These are phyloP conservation scores for Phytophthora melonis DNA, from an alignment of 352 stramenopile species.

Conservation along the genomic window DNA sequence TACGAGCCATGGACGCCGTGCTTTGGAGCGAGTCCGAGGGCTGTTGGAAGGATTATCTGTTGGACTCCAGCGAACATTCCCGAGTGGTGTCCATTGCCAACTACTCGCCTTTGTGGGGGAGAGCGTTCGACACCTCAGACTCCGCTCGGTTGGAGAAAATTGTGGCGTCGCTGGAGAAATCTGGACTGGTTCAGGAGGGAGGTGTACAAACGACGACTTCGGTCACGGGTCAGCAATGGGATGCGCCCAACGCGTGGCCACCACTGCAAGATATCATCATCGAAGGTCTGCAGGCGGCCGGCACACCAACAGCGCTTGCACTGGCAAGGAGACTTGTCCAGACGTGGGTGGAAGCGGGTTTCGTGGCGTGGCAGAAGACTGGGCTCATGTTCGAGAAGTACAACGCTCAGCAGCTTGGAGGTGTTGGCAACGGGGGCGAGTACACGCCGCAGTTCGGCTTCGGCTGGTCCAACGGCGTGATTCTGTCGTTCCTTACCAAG, in stretches of 20 bases:
- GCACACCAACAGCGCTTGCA: slow-evolving; percentile 43
- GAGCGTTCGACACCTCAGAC: slow-evolving; percentile 61
- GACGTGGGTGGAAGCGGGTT: slow-evolving; percentile 71
- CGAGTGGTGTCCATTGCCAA: slow-evolving; percentile 62
- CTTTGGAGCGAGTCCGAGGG: slow-evolving; percentile 67
- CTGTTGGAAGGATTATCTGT: slow-evolving; percentile 80
- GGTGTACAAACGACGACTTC: slow-evolving; percentile 79
- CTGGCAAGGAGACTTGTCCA: slow-evolving; percentile 59
- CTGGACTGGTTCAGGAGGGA: slow-evolving; percentile 64
- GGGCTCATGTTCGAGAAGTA: slow-evolving; percentile 93
- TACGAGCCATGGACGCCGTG: slow-evolving; percentile 66
- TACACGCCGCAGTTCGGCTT: slow-evolving; percentile 91
- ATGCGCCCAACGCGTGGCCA: slow-evolving; percentile 87
- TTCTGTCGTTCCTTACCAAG: slow-evolving; percentile 82
- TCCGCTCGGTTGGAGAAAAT: slow-evolving; percentile 47
- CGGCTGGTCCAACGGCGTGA: slow-evolving; percentile 87
- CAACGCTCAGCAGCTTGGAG: slow-evolving; percentile 71
- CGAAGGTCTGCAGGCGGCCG: slow-evolving; percentile 66
- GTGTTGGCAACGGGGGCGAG: slow-evolving; percentile 79
- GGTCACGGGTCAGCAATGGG: slow-evolving; percentile 87
- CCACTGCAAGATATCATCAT: slow-evolving; percentile 85
- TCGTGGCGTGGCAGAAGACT: slow-evolving; percentile 73
- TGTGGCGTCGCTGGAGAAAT: slow-evolving; percentile 55
- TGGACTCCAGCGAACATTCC: slow-evolving; percentile 61
- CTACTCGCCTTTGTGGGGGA: slow-evolving; percentile 82